Base-by-base conservation (phyloP, 2,329 filamentous ascomycete genomes). In the Trichoderma brevicompactum region DNA sequence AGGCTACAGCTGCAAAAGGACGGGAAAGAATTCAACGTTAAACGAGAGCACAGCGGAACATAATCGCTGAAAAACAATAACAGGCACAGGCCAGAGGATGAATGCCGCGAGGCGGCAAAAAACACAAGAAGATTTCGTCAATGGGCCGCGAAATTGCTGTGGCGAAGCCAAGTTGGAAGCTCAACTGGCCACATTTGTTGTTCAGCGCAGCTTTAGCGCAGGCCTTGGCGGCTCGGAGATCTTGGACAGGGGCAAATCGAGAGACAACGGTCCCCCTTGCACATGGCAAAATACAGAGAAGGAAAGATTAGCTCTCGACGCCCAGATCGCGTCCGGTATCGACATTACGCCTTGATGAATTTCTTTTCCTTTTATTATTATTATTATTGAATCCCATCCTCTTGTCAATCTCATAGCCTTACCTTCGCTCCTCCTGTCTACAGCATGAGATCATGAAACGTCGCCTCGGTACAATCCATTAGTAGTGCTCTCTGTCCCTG, bases 61-160 rank as follows among this genome's bases (percentile, higher is more conserved):
- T 66, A 46, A 66, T 66, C 9, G 55, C 59, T 64, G 19, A 19
- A 66, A 58, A 58, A 50, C 46, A 41, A 46, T 32, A 44, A n/a
- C 12, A 61, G 49, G 28, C 43, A 60, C 34, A 61, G 44, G 41
- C 23, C 38, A 34, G 54, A 52, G 28, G 40, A 54, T 41, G 23
- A 53, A 32, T 15, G 65, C 10, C 46, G 54, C 34, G 9, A 43
- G 19, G 66, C 48, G 63, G 67, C 66, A 50, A 48, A 65, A 53
- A 46, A 32, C 12, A 50, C 36, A 32, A 12, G 56, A 32, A 65
- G 8, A 53, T 34, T 50, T 65, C 32, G 55, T 43, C 56, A 61
- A 62, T 19, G 41, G 70, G 68, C 68, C 70, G 68, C 70, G 69
- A 70, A 63, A 66, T 49, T 50, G 65, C 58, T 53, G 70, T 70